Evolutionary conservation across 768 basidiomycete species (phyloP), one percentile per base, ranked within the genome.

Genomic region (Suillus luteus): DNA sequence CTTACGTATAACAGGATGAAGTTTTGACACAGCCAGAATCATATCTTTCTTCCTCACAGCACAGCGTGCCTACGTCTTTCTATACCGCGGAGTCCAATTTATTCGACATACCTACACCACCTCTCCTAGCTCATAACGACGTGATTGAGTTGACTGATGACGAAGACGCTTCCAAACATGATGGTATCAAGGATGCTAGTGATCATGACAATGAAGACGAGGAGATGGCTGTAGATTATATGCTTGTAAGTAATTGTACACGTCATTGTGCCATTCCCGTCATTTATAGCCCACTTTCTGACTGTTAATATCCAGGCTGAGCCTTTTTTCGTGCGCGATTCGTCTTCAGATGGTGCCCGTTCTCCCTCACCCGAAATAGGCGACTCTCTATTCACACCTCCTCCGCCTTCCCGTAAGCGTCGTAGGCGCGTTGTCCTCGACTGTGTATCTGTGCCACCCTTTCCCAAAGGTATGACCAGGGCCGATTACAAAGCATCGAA

Each of bases 321-420:
- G 37, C 58, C 37, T 22, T 24, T 27, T 27, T 60, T 14, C 19
- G 48, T 9, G 19, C 52, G 7, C 24, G 43, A 59, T 52, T 59
- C 35, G 12, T 38, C 51, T 59, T 60, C 58, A 22, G 17, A 59
- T 17, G 3, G 14, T 24, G 8, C 64, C 17, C 12, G 15, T 15
- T 38, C 2, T 17, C 55, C 67, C 5, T 46, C 52, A 19, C 55
- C 66, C 22, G 59, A 51, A 27, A 49, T 5, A 3, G 61, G 69
- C 24, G 64, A 57, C 9, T 74, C 71, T 11, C 72, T 76, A 48
- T 75, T 75, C 55, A 75, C 74, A 0, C 75, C 75, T 24, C 72
- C 74, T 31, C 72, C 74, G 14, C 68, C 69, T 4, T 62, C 46
- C 7, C 38, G 61, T 8, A 68, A 52, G 55, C 64, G 40, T 58